Base-by-base conservation (phyloP, 495 filamentous ascomycete genomes). In the Neurospora sp. region DNA sequence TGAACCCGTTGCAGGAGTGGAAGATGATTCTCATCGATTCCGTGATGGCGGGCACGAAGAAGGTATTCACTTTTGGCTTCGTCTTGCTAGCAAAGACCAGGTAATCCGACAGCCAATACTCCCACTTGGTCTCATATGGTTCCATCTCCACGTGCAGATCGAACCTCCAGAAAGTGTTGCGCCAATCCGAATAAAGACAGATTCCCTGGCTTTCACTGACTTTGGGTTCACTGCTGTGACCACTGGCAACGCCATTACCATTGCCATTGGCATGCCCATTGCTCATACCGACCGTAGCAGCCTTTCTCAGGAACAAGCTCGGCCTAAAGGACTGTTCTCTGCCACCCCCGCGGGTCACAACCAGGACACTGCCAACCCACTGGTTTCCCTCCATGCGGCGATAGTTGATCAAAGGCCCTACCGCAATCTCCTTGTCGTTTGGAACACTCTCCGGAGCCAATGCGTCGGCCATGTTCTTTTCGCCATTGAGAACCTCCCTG, bases 11-110 rank as follows among this genome's bases (percentile, higher is more conserved):
- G 83, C 94, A 97, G 38, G 93, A 97, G 82, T 97, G 91, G 83
- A 98, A 97, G 87, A 97, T 93, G 73, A 97, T 91, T 74, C 94
- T 89, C 94, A 98, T 97, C 31, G 92, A 94, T 81, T 97, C 90
- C 38, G 88, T 83, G 69, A 84, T 83, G 3, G 93, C 91, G 3
- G 95, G 95, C 18, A 97, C 87, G 69, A 87, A 91, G 81, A 97
- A 97, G 72, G 75, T 76, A 73, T 87, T 86, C 39, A 82, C 81
- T 69, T 77, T 77, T n/a, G 81, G 82, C 75, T 88, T 85, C 31
- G 82, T 83, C 38, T 77, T 70, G 78, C 82, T 80, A 27, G 79
- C 75, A 48, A 87, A 83, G 5, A 80, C 83, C 77, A 89, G 69
- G 27, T 66, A 66, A 5, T 81, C 81, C 31, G 84, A 82, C 59